Evolutionary conservation across 192 early-diverging fungal genomes (phyloP), one percentile per base, ranked within the genome.

Genomic region (Coemansia sp.): DNA sequence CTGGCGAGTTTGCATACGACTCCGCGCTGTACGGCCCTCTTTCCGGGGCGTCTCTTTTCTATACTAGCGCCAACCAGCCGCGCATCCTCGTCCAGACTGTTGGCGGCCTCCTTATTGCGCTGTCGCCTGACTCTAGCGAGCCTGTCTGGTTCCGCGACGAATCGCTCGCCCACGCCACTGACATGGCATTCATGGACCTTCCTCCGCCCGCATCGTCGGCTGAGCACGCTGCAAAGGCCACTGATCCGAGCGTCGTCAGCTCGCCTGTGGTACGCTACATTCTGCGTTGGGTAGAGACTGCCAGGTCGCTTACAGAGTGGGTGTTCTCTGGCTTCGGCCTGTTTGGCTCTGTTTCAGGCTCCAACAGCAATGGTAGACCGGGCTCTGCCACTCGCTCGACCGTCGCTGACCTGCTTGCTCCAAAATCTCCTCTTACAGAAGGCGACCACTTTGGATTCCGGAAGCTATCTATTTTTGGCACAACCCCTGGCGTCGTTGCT

Each of bases 71-170:
- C 30, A 65, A 55, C 26, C 60, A 64, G 64, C 61, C 73, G 34
- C 85, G 82, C 36, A 64, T 87, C 30, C 77, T 87, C 30, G 72
- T 87, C 8, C 76, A 85, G n/a, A 89, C 88, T n/a, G 62, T 68
- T 33, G 87, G 89, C 62, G 89, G 89, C 0, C 24, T 90, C 76
- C 18, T 85, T 79, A 58, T 82, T 71, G 71, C 73, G 78, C 60
- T 90, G 78, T 78, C 70, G 80, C 68, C 68, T 64, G 72, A 53
- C 33, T 49, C 67, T 69, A 66, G 48, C 73, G 70, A 43, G 57
- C 69, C 77, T 15, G 45, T 87, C 21, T 98, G 97, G 97, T 81
- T 87, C n/a, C 88, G 93, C 39, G 91, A 95, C 53, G 97, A 98
- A 76, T 87, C 92, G 20, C 79, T 97, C 62, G 86, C 93, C 0